Percentiles rank a stretch among this genome's conserved stretches.
These are phyloP conservation scores for Alternaria rosae DNA, from an alignment of 2,329 filamentous ascomycete species.

Conservation along the genomic window DNA sequence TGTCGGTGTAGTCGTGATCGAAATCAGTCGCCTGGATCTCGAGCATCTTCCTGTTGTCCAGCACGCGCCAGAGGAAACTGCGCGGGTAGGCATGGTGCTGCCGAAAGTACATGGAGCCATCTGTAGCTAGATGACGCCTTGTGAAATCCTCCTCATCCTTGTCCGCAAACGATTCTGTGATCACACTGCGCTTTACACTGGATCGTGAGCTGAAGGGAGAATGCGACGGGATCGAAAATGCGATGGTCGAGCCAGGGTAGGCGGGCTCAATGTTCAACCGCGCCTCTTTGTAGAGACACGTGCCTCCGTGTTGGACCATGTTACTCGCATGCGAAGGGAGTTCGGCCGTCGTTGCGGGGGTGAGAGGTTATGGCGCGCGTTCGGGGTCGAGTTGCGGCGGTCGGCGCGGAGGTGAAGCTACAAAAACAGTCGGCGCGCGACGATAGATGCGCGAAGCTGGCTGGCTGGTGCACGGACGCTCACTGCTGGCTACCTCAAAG, in stretches of 20 bases:
- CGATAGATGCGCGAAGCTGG: constrained; percentile 28
- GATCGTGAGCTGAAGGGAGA: constrained; percentile 43
- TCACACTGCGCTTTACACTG: constrained; percentile 42
- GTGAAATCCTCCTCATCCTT: constrained; percentile 78
- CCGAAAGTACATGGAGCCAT: constrained; percentile 86
- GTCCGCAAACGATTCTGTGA: constrained; percentile 50
- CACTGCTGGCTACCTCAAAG: background rate
- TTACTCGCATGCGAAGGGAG: constrained; percentile 65
- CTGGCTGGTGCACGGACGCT: constrained; percentile 29
- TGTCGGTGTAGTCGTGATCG: constrained; percentile 69
- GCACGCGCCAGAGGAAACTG: constrained; percentile 88
- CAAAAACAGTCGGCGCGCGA: constrained; percentile 43
- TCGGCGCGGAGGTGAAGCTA: constrained; percentile 32
- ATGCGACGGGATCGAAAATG: constrained; percentile 59
- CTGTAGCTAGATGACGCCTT: constrained; percentile 72
- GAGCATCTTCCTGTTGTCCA: constrained; percentile 80
- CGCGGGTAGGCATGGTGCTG: constrained; percentile 77
- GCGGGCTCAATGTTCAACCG: constrained; percentile 81
- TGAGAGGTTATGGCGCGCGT: constrained; percentile 21
- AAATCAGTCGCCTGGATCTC: constrained; percentile 86
- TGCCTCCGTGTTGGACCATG: constrained; percentile 70
- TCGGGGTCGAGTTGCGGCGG: constrained; percentile 19
- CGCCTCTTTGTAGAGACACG: constrained; percentile 84
- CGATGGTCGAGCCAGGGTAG: constrained; percentile 72
- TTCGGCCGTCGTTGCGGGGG: constrained; percentile 2